A percentile compares a stretch with the other conserved stretches of the same genome.
Evolutionary conservation across 345 rosid species (phyloP).

Genomic region (Dimocarpus longan): DNA sequence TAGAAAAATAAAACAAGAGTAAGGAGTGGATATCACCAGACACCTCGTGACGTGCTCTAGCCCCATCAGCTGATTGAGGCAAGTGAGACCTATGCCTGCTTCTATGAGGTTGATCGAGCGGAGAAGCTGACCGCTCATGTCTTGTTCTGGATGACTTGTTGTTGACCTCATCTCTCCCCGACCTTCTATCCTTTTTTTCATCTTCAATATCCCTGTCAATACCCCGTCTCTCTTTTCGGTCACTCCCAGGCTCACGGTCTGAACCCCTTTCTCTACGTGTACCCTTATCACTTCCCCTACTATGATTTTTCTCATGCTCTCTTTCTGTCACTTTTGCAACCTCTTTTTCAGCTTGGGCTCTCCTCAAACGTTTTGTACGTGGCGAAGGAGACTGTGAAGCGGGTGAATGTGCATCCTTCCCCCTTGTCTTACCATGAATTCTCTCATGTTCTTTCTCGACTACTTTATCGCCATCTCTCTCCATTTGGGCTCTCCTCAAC

Average conservation of each 20-base stretch:
- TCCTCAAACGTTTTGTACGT: constrained; percentile 60
- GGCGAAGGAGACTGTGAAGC: constrained; percentile 74
- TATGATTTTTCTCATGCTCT: constrained; percentile 23
- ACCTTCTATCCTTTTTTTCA: constrained; percentile 57
- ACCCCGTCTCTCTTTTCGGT: constrained; percentile 47
- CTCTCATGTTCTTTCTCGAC: constrained; percentile 32
- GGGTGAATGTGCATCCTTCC: constrained; percentile 21
- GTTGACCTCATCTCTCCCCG: constrained; percentile 57
- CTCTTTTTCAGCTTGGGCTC: constrained; percentile 55
- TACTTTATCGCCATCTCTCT: constrained; percentile 46
- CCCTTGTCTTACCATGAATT: constrained; percentile 28
- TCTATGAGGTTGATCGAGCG: constrained; percentile 50
- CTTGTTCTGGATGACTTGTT: constrained; percentile 51
- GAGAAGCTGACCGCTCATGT: constrained; percentile 53
- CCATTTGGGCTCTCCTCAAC: constrained; percentile 58
- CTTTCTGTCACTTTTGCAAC: constrained; percentile 46
- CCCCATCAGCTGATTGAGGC: constrained; percentile 42
- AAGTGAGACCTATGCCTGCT: constrained; percentile 65
- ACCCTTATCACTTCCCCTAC: constrained; percentile 24
- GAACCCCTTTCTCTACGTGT: constrained; percentile 36
- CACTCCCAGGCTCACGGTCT: constrained; percentile 46
- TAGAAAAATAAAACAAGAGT: constrained; percentile 1
- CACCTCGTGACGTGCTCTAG: constrained; percentile 67
- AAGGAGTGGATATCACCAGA: constrained; percentile 44
- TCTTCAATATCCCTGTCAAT: constrained; percentile 43